These are phyloP conservation scores for Hanseniaspora thailandica DNA, from an alignment of 805 yeast species.

Conservation along the genomic window DNA sequence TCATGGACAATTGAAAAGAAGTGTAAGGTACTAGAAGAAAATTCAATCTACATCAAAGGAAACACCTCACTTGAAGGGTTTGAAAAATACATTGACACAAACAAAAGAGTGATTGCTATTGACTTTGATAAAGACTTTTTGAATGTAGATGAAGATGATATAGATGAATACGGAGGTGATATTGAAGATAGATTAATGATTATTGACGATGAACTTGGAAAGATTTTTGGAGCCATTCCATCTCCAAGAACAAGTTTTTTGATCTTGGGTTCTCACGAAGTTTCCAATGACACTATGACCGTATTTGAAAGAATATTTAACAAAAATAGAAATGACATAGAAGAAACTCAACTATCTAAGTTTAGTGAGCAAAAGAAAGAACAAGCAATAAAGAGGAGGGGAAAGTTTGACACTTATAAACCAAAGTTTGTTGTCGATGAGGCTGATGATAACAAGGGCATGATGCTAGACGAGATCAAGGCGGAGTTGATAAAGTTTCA, in stretches of 20 bases:
- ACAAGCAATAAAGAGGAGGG: conserved; percentile 16
- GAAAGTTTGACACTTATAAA: conserved; percentile 25
- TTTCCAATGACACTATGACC: conserved; percentile 25
- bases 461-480: conserved; percentile 1
- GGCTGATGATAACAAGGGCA: not conserved
- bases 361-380: conserved; percentile 27
- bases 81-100: conserved; percentile 50
- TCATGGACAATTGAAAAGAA: conserved; percentile 14
- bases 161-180: conserved; percentile 18
- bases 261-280: conserved; percentile 18
- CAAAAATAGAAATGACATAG: conserved; percentile 39
- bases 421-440: conserved; percentile 20
- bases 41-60: conserved; percentile 17
- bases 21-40: conserved; percentile 23
- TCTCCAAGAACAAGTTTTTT: conserved; percentile 39
- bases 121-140: conserved; percentile 39
- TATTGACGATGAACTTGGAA: conserved; percentile 25
- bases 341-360: conserved; percentile 35
- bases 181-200: not conserved
- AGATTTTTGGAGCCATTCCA: conserved; percentile 56
- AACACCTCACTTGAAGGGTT: conserved; percentile 35
- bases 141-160: conserved; percentile 27
- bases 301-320: conserved; percentile 46
- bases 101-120: conserved; percentile 50
- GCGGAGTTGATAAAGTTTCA: conserved; percentile 16